Percentiles rank a stretch among this genome's conserved stretches.
These are phyloP conservation scores for Glutinoglossum americanum DNA, from an alignment of 495 filamentous ascomycete species.

Conservation along the genomic window DNA sequence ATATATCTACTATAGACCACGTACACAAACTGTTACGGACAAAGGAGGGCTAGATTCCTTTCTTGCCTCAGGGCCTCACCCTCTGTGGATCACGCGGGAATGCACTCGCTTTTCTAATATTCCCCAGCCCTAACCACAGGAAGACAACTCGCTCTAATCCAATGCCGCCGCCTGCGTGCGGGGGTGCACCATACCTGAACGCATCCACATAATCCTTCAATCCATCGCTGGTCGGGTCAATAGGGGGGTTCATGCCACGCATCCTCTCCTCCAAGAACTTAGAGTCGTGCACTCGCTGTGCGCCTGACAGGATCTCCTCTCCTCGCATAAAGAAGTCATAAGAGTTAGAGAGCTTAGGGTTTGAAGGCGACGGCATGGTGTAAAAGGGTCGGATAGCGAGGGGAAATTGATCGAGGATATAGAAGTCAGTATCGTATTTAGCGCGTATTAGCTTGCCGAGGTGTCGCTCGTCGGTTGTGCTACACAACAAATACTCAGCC, in stretches of 20 bases:
- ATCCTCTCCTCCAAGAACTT: slow-evolving; percentile 46
- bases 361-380: slow-evolving; percentile 52
- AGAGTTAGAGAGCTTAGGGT: slow-evolving; percentile 51
- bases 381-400: slow-evolving; percentile 74
- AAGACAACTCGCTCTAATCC: slow-evolving; percentile 79
- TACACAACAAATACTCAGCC: slow-evolving; percentile 2
- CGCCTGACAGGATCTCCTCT: slow-evolving; percentile 74
- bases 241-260: slow-evolving; percentile 35
- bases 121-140: slow-evolving; percentile 66
- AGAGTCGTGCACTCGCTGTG: slow-evolving; percentile 65
- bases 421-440: slow-evolving; percentile 81
- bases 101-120: slow-evolving; percentile 53
- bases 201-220: slow-evolving; percentile 70
- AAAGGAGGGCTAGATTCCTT: no score
- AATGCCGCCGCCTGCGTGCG: slow-evolving; percentile 72
- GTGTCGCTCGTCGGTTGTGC: slow-evolving; percentile 69
- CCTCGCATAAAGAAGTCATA: slow-evolving; percentile 93
- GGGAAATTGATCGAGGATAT: slow-evolving; percentile 80
- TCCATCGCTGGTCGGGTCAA: slow-evolving; percentile 50
- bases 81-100: slow-evolving; percentile 78
- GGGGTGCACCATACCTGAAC: slow-evolving; percentile 56
- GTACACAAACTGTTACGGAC: no score
- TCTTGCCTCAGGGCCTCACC: slow-evolving; percentile 34
- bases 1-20: no score
- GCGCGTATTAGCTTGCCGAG: slow-evolving; percentile 66